These are phyloP conservation scores for Candida freyschussii DNA, from an alignment of 1,139 yeast genomes.

Conservation along the genomic window DNA sequence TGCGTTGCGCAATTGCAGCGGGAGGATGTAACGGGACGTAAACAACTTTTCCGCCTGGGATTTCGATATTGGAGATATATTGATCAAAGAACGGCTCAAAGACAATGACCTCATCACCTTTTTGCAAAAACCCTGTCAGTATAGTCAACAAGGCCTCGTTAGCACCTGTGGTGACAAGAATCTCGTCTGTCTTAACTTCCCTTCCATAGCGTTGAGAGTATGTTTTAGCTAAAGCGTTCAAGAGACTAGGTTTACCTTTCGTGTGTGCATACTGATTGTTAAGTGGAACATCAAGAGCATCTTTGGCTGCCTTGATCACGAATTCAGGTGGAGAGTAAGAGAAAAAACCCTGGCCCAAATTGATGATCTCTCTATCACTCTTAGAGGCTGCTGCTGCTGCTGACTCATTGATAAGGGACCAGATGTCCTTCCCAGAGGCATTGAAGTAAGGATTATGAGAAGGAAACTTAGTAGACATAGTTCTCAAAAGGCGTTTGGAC, in stretches of 20 bases:
- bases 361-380: slow-evolving; percentile 68
- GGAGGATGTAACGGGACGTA: slow-evolving; percentile 87
- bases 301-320: slow-evolving; percentile 77
- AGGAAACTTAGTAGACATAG: slow-evolving; percentile 22
- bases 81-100: slow-evolving; percentile 97
- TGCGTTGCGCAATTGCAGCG: slow-evolving; percentile 55
- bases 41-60: slow-evolving; percentile 87
- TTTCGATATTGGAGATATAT: slow-evolving; percentile 86
- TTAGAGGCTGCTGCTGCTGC: slow-evolving; percentile 74
- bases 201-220: slow-evolving; percentile 66
- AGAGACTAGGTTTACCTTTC: slow-evolving; percentile 73
- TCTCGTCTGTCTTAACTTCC: slow-evolving; percentile 54
- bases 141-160: slow-evolving; percentile 89
- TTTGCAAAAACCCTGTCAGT: slow-evolving; percentile 76
- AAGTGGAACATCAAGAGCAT: slow-evolving; percentile 65
- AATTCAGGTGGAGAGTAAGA: slow-evolving; percentile 91
- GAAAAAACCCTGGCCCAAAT: slow-evolving; percentile 95
- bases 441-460: slow-evolving; percentile 45
- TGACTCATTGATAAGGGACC: slow-evolving; percentile 92
- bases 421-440: slow-evolving; percentile 64
- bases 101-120: slow-evolving; percentile 95
- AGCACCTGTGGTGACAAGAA: slow-evolving; percentile 91
- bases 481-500: slow-evolving; percentile 1
- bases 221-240: slow-evolving; percentile 62
- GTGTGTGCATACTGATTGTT: slow-evolving; percentile 92